These are phyloP conservation scores for Pyracantha coccinea DNA, from an alignment of 331 rosid genomes.

Conservation along the genomic window DNA sequence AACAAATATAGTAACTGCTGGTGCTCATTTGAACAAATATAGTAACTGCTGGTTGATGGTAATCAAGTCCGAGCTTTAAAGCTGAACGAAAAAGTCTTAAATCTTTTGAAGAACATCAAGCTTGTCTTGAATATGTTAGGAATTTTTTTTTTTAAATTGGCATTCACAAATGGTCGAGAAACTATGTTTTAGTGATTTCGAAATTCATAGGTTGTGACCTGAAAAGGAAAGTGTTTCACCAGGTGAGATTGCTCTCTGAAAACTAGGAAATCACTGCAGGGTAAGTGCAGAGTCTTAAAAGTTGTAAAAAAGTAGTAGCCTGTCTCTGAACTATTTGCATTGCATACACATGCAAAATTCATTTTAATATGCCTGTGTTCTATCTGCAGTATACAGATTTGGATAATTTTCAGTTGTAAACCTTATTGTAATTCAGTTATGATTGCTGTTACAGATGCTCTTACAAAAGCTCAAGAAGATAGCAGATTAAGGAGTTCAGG, in stretches of 20 bases:
- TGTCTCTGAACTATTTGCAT: neutral
- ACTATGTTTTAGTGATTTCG: neutral
- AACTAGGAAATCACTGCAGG: neutral
- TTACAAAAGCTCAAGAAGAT: slow-evolving; percentile 33
- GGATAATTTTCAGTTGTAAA: neutral
- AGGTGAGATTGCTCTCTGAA: neutral
- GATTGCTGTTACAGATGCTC: slow-evolving; percentile 39
- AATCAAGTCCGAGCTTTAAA: neutral
- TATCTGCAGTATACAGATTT: neutral
- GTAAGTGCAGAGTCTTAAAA: too few relatives aligned
- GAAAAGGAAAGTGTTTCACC: neutral
- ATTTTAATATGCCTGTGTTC: neutral
- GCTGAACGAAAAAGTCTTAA: neutral
- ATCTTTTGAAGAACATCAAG: neutral
- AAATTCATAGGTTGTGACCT: neutral
- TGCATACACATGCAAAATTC: neutral
- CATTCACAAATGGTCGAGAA: neutral
- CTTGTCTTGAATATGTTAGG: neutral
- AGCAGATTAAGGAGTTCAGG: slow-evolving; percentile 37
- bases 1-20: neutral
- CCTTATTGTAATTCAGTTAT: neutral
- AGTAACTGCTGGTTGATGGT: slow-evolving; percentile 1
- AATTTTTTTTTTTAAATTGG: neutral
- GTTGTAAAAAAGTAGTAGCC: neutral
- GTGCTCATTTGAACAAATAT: neutral